These are phyloP conservation scores for Plasmodium gallinaceum DNA, from an alignment of 169 alveolate species.

Conservation along the genomic window DNA sequence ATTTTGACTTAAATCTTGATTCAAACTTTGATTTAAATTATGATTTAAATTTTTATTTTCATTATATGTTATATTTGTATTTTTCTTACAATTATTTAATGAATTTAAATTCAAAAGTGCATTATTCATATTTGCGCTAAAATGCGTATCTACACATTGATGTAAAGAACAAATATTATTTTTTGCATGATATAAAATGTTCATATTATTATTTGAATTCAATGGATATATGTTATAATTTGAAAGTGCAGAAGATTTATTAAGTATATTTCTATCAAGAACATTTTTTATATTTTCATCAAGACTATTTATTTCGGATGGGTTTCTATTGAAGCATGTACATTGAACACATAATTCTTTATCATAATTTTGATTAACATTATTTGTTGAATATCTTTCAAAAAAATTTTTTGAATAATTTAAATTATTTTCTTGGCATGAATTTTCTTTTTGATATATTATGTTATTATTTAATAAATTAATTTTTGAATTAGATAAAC, in stretches of 20 bases:
- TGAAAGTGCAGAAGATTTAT: background rate
- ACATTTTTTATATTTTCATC: constrained; percentile 21
- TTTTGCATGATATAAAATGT: background rate
- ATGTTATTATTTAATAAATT: constrained; percentile 18
- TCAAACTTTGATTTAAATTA: background rate
- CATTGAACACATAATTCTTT: constrained; percentile 41
- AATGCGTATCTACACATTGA: constrained; percentile 35
- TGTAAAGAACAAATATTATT: constrained; percentile 5
- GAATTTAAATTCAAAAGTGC: background rate
- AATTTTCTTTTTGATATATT: constrained; percentile 6
- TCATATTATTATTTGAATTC: background rate
- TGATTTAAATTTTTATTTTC: constrained; percentile 3
- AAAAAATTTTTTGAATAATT: constrained; percentile 4
- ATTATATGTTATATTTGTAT: constrained; percentile 13
- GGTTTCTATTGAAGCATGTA: constrained; percentile 7
- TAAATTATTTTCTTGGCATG: constrained; percentile 29
- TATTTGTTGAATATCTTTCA: constrained; percentile 14
- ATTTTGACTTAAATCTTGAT: background rate
- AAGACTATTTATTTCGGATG: constrained; percentile 3
- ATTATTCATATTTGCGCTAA: constrained; percentile 19
- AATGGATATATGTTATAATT: constrained; percentile 1
- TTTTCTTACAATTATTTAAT: constrained; percentile 15
- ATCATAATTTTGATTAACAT: constrained; percentile 13
- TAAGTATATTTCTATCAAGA: constrained; percentile 2
- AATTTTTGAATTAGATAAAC: background rate